phyloP scores from a whole-genome alignment of 2,329 filamentous ascomycete species.

The Arachnomyces sp. region DNA sequence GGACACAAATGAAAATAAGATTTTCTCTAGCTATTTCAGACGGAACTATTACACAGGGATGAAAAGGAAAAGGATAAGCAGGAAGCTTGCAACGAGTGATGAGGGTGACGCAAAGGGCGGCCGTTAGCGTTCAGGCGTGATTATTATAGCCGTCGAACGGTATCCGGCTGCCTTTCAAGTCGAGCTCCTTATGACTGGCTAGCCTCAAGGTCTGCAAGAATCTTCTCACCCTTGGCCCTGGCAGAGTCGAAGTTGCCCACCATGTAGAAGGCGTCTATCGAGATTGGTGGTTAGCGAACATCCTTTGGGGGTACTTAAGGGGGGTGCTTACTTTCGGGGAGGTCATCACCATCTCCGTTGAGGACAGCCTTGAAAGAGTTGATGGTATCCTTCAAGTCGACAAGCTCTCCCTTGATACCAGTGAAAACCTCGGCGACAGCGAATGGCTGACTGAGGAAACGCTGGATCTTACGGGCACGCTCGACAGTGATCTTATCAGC shows the following conservation, averaged over 20 bases:
- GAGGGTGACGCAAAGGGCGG: no score
- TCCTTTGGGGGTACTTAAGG: background rate
- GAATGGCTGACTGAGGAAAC: conserved; percentile 99
- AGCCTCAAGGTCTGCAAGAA: conserved; percentile 81
- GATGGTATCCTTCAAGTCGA: conserved; percentile 98
- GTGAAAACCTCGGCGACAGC: conserved; percentile 66
- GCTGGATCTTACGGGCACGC: conserved; percentile 99
- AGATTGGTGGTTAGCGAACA: conserved; percentile 6
- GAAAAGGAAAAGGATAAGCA: no score
- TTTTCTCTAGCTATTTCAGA: no score
- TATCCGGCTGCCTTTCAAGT: no score
- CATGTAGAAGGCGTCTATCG: conserved; percentile 76
- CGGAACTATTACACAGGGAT: no score
- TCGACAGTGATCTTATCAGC: conserved; percentile 99
- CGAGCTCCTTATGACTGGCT: no score
- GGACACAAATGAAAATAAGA: no score
- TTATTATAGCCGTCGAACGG: no score
- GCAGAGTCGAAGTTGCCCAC: conserved; percentile 92
- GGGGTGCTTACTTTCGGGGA: conserved; percentile 68
- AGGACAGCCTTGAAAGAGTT: conserved; percentile 95
- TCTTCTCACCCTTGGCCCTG: conserved; percentile 98
- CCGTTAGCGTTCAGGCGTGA: no score
- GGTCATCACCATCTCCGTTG: conserved; percentile 85
- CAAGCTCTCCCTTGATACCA: conserved; percentile 90
- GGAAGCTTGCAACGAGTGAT: no score